phyloP scores from a whole-genome alignment of 768 basidiomycete species.

The Pisolithus microcarpus region DNA sequence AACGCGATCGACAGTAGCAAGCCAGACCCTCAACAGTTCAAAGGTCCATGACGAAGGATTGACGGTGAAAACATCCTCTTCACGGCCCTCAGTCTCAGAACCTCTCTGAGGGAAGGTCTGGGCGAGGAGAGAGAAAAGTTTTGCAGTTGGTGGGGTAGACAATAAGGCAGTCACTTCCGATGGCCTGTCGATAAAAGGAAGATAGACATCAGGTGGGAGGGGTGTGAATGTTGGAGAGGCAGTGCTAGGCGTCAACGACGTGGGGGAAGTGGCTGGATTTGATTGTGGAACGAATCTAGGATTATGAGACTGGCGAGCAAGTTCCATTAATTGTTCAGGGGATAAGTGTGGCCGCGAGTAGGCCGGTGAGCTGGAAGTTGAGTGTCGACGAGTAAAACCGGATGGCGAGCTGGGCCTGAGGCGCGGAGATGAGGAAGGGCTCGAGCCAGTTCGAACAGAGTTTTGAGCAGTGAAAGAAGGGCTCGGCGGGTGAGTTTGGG shows the following conservation, averaged over 20 bases:
- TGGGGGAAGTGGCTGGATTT: conserved; percentile 8
- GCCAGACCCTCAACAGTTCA: conserved; percentile 57
- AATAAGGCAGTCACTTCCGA: conserved; percentile 68
- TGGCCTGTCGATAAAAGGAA: conserved; percentile 83
- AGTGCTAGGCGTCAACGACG: conserved; percentile 11
- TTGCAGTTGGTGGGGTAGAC: conserved; percentile 54
- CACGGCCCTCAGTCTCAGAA: conserved; percentile 20
- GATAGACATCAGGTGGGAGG: conserved; percentile 67
- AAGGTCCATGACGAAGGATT: conserved; percentile 71
- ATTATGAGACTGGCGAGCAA: conserved; percentile 56
- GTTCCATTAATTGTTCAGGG: conserved; percentile 68
- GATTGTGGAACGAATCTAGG: conserved; percentile 26
- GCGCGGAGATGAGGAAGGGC: conserved; percentile 36
- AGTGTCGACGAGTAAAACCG: conserved; percentile 22
- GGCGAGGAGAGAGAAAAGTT: conserved; percentile 63
- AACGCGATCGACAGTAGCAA: conserved; percentile 57
- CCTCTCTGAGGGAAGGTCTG: conserved; percentile 52
- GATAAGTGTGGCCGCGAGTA: conserved; percentile 46
- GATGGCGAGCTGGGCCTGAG: conserved; percentile 43
- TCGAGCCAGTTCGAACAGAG: conserved; percentile 25
- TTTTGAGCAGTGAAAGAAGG: conserved; percentile 22
- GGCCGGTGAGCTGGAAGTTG: conserved; percentile 28
- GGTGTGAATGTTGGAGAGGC: conserved; percentile 57
- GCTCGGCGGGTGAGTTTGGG: conserved; percentile 15
- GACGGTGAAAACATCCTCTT: conserved; percentile 31